Conservation (phyloP, 495 filamentous ascomycete species). For the Staphylotrichum longicolle region DNA sequence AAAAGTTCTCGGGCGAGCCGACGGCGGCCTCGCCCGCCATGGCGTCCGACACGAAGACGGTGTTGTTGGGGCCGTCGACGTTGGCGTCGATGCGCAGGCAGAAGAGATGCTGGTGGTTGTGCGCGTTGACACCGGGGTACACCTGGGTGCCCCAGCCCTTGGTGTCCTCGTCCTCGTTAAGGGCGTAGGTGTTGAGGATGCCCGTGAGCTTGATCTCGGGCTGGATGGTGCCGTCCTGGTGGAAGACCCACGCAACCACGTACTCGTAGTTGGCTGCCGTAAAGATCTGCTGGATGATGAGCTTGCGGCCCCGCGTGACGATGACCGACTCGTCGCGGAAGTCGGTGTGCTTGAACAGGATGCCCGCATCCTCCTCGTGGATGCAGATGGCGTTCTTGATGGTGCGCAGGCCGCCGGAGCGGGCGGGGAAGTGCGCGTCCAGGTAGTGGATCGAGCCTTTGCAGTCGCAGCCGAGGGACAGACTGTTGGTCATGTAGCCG, state of each 20-base stretch:
- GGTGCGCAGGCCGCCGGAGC: conserved; percentile 68
- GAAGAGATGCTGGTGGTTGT: conserved; percentile 96
- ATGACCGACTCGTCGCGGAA: conserved; percentile 88
- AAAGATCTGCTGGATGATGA: conserved; percentile 90
- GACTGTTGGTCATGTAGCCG: conserved; percentile 71
- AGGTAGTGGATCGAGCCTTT: conserved; percentile 77
- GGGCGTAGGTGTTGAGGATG: conserved; percentile 88
- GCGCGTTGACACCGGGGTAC: conserved; percentile 54
- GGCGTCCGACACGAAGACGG: conserved; percentile 80
- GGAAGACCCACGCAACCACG: conserved; percentile 88
- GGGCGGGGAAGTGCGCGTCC: conserved; percentile 76
- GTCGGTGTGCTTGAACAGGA: conserved; percentile 94
- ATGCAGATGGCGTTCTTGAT: conserved; percentile 97
- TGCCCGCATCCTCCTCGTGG: conserved; percentile 92
- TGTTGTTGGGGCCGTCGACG: conserved; percentile 84
- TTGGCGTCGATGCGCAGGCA: conserved; percentile 87
- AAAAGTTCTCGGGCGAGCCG: conserved; percentile 78
- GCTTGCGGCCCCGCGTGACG: conserved; percentile 81
- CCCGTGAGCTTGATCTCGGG: conserved; percentile 94
- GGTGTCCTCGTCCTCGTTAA: conserved; percentile 80
- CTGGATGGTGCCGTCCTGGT: conserved; percentile 90
- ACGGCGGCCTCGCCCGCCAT: conserved; percentile 63
- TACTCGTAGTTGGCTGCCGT: conserved; percentile 98
- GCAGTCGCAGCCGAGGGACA: conserved; percentile 67
- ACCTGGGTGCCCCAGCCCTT: conserved; percentile 92